These are phyloP conservation scores for Capronia americana DNA, from an alignment of 2,329 filamentous ascomycete genomes.

Conservation along the genomic window DNA sequence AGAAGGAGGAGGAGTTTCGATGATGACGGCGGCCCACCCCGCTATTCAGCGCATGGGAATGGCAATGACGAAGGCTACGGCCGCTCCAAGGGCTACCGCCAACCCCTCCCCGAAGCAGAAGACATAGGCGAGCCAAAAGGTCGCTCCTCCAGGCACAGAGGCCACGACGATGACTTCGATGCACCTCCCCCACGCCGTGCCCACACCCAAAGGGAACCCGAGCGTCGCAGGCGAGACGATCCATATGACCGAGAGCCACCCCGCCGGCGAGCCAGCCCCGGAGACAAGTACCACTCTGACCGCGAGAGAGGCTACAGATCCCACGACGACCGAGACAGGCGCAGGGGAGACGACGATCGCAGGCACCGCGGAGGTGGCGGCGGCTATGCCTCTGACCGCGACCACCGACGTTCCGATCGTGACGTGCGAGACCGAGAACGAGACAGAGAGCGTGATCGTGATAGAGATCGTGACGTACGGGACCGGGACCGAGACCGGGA, in stretches of 20 bases:
- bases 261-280: slow-evolving; percentile 32
- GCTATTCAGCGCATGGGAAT: slow-evolving; percentile 9
- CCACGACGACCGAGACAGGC: slow-evolving; percentile 28
- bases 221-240: slow-evolving; percentile 31
- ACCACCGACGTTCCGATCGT: slow-evolving; percentile 26
- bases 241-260: slow-evolving; percentile 28
- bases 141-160: slow-evolving; percentile 22
- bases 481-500: slow-evolving; percentile 34
- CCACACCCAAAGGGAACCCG: slow-evolving; percentile 29
- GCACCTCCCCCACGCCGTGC: slow-evolving; percentile 29
- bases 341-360: slow-evolving; percentile 32
- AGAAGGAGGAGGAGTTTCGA: slow-evolving; percentile 31
- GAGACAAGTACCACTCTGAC: slow-evolving; percentile 31
- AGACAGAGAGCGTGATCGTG: slow-evolving; percentile 25
- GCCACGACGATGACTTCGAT: slow-evolving; percentile 30
- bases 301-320: slow-evolving; percentile 34
- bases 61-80: slow-evolving; percentile 26
- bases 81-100: slow-evolving; percentile 32
- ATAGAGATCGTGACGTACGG: slow-evolving; percentile 25
- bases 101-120: slow-evolving; percentile 19
- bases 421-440: slow-evolving; percentile 23
- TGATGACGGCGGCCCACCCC: slow-evolving; percentile 24
- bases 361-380: slow-evolving; percentile 30
- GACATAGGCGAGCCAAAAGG: slow-evolving; percentile 13
- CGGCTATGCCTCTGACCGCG: slow-evolving; percentile 32